Evolutionary conservation across 768 basidiomycete species (phyloP), one percentile per base, ranked within the genome.

Genomic region (Hebeloma cylindrosporum): DNA sequence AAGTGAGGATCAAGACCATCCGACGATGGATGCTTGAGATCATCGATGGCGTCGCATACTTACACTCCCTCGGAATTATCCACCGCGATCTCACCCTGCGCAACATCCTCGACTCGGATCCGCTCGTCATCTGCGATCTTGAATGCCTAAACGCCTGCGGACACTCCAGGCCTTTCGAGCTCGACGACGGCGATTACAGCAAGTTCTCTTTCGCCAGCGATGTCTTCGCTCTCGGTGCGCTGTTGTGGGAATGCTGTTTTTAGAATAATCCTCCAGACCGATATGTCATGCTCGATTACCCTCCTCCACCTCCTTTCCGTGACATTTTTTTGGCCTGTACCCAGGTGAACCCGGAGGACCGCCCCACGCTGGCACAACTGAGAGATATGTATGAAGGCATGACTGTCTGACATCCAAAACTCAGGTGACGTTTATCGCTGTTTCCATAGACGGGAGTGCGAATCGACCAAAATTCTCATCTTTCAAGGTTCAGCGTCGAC

Each of bases 1-100:
- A 44, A 13, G 39, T 10, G n/a, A 35, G 43, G 23, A 37, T 45
- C 7, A 8, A 18, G n/a, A 45, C 35, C 10, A 45, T 45, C 34
- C 35, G 21, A 14, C 21, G 23, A 26, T 45, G 43, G 34, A 45
- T 45, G 43, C 43, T 45, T 17, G 34, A 45, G 7, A 37, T 45
- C 27, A 45, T 45, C 34, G 43, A 45, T 20, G 43, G 43, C 22
- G 43, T 45, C 34, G 43, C 43, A 5, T 45, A 45, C 18, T 25
- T 45, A 14, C 43, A 45, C 25, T 37, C 43, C 10, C 43, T 36
- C n/a, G 43, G 43, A 3, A 45, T 45, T 28, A 14, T 45, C 13
- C 43, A 36, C 34, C 34, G 43, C 14, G 43, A 45, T 21, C 43
- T 45, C 16, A 37, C 23, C 10, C 16, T 35, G 5, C 21, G 34